Evolutionary conservation across 2,329 filamentous ascomycete species (phyloP).

Genomic region (Colletotrichum plurivorum): DNA sequence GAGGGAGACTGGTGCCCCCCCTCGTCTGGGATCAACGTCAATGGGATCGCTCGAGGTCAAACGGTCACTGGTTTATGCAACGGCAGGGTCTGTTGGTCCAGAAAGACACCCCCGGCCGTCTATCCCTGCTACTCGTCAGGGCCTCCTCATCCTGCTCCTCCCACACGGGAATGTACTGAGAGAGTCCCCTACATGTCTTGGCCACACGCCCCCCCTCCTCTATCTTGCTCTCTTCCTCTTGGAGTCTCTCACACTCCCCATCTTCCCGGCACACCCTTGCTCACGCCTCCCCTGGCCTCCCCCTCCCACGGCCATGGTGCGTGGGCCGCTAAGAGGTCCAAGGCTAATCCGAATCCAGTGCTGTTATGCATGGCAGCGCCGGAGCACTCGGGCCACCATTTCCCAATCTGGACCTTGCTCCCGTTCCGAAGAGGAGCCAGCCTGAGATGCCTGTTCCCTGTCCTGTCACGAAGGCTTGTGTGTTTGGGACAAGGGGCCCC

Average conservation of each 20-base stretch:
- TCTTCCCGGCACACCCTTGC: constrained; percentile 25
- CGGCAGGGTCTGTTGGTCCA: constrained; percentile 34
- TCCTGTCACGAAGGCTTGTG: constrained; percentile 50
- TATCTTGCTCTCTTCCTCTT: constrained; percentile 39
- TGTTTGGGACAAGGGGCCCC: constrained; percentile 43
- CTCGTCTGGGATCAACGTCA: constrained; percentile 48
- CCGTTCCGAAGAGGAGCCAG: constrained; percentile 45
- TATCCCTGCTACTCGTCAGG: constrained; percentile 27
- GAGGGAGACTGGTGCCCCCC: constrained; percentile 45
- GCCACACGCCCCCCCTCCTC: constrained; percentile 43
- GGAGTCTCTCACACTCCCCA: constrained; percentile 33
- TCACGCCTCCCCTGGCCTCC: constrained; percentile 15
- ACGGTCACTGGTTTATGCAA: constrained; percentile 52
- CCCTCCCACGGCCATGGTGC: constrained; percentile 38
- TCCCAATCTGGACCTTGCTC: constrained; percentile 47
- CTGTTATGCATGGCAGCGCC: constrained; percentile 41
- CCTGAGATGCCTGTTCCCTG: constrained; percentile 42
- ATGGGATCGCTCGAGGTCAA: constrained; percentile 56
- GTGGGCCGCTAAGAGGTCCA: constrained; percentile 26
- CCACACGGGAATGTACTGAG: constrained; percentile 35
- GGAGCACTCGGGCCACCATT: constrained; percentile 43
- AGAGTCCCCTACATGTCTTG: constrained; percentile 40
- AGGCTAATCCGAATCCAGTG: constrained; percentile 39
- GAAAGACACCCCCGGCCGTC: constrained; percentile 42
- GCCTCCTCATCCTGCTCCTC: constrained; percentile 22